Evolutionary conservation across 1,139 yeast genomes (phyloP).

Genomic region (Blastobotrys malaysiensis): DNA sequence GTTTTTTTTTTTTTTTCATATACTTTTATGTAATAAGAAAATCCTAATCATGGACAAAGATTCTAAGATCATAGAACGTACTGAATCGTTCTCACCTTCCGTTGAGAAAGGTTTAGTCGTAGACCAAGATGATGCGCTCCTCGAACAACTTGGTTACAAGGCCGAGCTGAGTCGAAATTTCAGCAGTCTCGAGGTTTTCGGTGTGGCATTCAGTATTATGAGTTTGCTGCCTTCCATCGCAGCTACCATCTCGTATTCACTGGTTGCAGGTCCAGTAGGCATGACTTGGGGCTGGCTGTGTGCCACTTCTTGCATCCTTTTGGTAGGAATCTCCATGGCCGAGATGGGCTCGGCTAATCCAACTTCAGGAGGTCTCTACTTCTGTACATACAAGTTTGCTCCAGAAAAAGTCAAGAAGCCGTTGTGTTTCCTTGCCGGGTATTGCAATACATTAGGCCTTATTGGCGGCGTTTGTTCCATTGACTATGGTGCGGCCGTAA

Average conservation of each 20-base stretch:
- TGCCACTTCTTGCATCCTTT: conserved; percentile 18
- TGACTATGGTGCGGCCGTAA: conserved; percentile 53
- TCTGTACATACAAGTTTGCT: conserved; percentile 48
- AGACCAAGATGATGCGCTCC: conserved; percentile 27
- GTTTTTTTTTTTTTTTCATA: too few relatives aligned
- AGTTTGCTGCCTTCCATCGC: conserved; percentile 65
- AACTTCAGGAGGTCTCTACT: conserved; percentile 62
- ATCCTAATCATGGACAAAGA: neutral
- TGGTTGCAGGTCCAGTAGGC: conserved; percentile 55
- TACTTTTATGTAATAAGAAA: neutral
- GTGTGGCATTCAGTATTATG: conserved; percentile 59
- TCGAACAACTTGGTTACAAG: conserved; percentile 54
- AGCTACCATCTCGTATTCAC: conserved; percentile 35
- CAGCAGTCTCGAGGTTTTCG: conserved; percentile 54
- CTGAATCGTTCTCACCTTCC: neutral
- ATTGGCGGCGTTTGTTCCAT: conserved; percentile 54
- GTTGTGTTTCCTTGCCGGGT: conserved; percentile 53
- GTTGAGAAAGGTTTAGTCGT: conserved; percentile 14
- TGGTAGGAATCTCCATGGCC: conserved; percentile 42
- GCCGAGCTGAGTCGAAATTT: conserved; percentile 66
- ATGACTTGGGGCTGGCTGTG: conserved; percentile 63
- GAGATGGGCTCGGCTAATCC: conserved; percentile 61
- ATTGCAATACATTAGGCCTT: conserved; percentile 53
- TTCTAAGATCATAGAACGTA: neutral
- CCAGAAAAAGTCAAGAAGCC: conserved; percentile 43